Evolutionary conservation across 345 rosid genomes (phyloP).

Genomic region (Syzygium jambos): DNA sequence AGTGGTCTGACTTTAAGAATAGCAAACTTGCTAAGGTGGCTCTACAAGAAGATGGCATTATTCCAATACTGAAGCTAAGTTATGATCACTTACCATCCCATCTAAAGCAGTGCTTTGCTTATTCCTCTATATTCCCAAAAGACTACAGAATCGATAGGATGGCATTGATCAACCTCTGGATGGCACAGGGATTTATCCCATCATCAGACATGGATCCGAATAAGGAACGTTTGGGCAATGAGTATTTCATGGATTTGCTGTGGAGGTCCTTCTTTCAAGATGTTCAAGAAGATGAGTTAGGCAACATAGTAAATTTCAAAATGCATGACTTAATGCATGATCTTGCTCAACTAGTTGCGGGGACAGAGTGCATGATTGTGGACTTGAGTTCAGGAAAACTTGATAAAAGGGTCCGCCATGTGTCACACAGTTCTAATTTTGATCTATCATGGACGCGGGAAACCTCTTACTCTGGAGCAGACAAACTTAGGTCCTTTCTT

Average conservation of each 20-base stretch:
- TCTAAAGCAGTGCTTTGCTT: conserved; percentile 20
- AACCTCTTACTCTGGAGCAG: background rate
- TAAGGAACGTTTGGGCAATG: conserved; percentile 4
- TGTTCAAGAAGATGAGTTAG: background rate
- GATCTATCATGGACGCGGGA: background rate
- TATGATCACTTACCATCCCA: conserved; percentile 14
- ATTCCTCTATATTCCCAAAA: conserved; percentile 19
- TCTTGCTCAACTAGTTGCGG: conserved; percentile 12
- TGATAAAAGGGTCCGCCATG: conserved; percentile 3
- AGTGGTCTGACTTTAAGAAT: conserved; percentile 11
- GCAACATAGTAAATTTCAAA: conserved; percentile 3
- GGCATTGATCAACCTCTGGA: conserved; percentile 12
- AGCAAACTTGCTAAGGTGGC: background rate
- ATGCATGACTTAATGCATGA: conserved; percentile 32
- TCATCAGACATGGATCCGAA: background rate
- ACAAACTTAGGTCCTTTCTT: background rate
- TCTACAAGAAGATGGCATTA: background rate
- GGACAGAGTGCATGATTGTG: background rate
- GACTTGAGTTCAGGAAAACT: background rate
- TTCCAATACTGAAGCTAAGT: conserved; percentile 6
- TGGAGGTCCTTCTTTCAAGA: conserved; percentile 21
- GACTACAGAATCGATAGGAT: conserved; percentile 6
- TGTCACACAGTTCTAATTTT: conserved; percentile 1
- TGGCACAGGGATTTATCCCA: conserved; percentile 15
- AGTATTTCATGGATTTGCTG: conserved; percentile 12